Percentiles rank a stretch among this genome's conserved stretches.
phyloP scores from a whole-genome alignment of 2,329 filamentous ascomycete genomes.

The Diaporthe vaccinii region DNA sequence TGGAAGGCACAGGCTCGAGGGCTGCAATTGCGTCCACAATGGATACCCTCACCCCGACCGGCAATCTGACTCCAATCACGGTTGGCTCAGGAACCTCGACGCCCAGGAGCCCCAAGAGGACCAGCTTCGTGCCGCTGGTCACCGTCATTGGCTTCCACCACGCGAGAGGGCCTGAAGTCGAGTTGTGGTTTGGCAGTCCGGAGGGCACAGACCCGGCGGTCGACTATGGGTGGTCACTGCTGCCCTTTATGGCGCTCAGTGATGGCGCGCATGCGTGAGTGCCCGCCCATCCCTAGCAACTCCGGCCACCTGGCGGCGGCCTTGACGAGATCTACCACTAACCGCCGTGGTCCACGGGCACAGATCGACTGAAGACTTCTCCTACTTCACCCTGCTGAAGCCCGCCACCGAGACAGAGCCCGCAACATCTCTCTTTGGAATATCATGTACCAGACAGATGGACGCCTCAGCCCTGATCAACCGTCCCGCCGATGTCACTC shows the following conservation, averaged over 20 bases:
- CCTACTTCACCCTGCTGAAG: constrained; percentile 92
- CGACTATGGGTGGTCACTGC: constrained; percentile 89
- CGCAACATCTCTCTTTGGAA: constrained; percentile 91
- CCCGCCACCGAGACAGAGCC: constrained; percentile 67
- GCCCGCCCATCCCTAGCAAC: not conserved
- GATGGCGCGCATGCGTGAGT: constrained; percentile 94
- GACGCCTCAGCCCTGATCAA: constrained; percentile 83
- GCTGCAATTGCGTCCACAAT: constrained; percentile 33
- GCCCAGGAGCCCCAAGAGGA: constrained; percentile 40
- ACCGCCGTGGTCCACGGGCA: not conserved
- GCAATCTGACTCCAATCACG: constrained; percentile 32
- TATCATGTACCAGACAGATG: constrained; percentile 93
- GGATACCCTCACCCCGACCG: constrained; percentile 39
- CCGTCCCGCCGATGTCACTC: constrained; percentile 89
- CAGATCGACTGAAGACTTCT: constrained; percentile 94
- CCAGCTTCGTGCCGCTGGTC: constrained; percentile 75
- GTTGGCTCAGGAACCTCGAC: constrained; percentile 37
- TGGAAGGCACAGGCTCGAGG: constrained; percentile 24
- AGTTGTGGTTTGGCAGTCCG: constrained; percentile 86
- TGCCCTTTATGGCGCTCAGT: constrained; percentile 97
- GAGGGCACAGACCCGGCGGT: constrained; percentile 82
- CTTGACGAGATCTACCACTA: constrained; percentile 16
- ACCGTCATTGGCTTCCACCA: constrained; percentile 89
- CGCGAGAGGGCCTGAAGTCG: constrained; percentile 90
- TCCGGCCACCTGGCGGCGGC: not conserved